Evolutionary conservation across 2,329 filamentous ascomycete species (phyloP), one percentile per base, ranked within the genome.

Genomic region (Metarhizium rileyi): DNA sequence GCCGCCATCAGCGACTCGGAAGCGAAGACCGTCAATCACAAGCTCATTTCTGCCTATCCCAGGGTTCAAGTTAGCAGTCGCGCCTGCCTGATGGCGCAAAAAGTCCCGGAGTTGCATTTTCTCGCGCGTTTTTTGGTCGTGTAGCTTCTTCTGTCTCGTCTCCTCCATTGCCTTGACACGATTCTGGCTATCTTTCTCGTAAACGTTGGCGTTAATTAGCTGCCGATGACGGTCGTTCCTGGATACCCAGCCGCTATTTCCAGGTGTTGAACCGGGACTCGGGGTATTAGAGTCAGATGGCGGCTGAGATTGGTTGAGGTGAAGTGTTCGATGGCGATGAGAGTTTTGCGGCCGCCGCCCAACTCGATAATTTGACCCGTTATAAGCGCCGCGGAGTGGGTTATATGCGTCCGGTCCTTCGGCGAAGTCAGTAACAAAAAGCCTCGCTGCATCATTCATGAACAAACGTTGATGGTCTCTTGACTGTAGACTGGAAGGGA

Each of bases 191-290:
- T 88, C 83, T 63, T 87, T 84, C 55, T 90, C 83, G 63, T 85
- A 93, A 1, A 91, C 78, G 16, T 80, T 79, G 20, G 84, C 80
- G 62, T 91, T 94, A 66, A 94, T 93, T 38, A 94, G 71, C 64
- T 94, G 87, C 62, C 87, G 78, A 62, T 90, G 86, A 46, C 85
- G 84, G 63, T 87, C 86, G 46, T 75, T 84, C 62, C 83, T 86
- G 5, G 82, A 78, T 40, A 93, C 78, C 81, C 85, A 91, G 3
- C 61, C 28, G 61, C 52, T 8, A 55, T 57, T 26, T 53, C 58
- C 48, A 35, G 50, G 40, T 6, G 57, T 54, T 18, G 79, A 66
- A 23, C 59, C 58, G 23, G 56, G 54, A 18, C 61, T 66, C 2
- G 67, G 65, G 3, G 68, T 60, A 28, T 70, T 66, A 3, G 70